Evolutionary conservation across 1,284 basidiomycete genomes (phyloP).

Genomic region (Ganoderma resinaceum): DNA sequence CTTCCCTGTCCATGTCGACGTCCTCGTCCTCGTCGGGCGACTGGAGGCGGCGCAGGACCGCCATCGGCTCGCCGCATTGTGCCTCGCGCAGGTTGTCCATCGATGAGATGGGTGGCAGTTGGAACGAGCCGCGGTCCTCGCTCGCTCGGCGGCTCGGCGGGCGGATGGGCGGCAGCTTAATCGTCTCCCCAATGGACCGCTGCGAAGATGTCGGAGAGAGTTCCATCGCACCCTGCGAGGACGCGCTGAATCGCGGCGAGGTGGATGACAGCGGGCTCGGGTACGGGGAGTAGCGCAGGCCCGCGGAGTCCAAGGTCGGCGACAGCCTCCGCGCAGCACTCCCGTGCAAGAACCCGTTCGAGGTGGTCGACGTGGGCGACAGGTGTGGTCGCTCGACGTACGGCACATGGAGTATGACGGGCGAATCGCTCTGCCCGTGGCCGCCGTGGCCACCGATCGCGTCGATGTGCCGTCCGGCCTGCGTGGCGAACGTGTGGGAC

Average conservation of each 20-base stretch:
- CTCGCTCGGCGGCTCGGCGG: conserved; percentile 32
- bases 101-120: conserved; percentile 72
- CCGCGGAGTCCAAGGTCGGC: conserved; percentile 25
- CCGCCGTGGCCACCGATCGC: conserved; percentile 12
- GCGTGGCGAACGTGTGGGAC: conserved; percentile 33
- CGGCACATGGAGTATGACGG: conserved; percentile 39
- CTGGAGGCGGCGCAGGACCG: conserved; percentile 64
- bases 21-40: conserved; percentile 50
- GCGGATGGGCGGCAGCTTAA: conserved; percentile 62
- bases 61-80: conserved; percentile 61
- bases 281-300: conserved; percentile 51
- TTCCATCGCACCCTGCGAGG: conserved; percentile 17
- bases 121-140: conserved; percentile 42
- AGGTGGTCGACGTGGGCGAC: conserved; percentile 20
- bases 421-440: conserved; percentile 31
- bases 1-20: background rate
- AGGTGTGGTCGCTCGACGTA: conserved; percentile 34
- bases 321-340: conserved; percentile 23
- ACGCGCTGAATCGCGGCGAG: conserved; percentile 23
- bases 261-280: conserved; percentile 40
- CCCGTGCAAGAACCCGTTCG: conserved; percentile 19
- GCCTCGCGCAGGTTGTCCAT: conserved; percentile 64
- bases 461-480: conserved; percentile 25
- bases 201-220: conserved; percentile 25
- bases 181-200: conserved; percentile 41